Conservation (phyloP, 495 filamentous ascomycete genomes). For the Podospora bellae-mahoneyi region DNA sequence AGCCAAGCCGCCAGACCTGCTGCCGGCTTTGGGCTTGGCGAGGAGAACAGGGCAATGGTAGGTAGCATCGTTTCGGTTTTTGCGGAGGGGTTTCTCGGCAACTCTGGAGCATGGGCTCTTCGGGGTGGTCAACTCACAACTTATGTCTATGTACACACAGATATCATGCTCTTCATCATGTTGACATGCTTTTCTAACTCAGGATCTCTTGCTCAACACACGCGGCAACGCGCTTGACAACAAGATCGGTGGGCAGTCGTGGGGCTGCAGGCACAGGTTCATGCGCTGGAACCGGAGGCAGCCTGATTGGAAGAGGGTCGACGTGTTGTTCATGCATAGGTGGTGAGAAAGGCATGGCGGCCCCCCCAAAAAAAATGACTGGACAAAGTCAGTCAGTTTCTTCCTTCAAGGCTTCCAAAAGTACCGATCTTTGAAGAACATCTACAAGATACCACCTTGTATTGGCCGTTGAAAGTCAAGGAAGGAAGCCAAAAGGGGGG, state of each 20-base stretch:
- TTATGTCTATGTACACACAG: not conserved
- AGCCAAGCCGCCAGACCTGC: constrained; percentile 6
- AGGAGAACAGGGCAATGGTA: not conserved
- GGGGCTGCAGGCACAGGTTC: constrained; percentile 10
- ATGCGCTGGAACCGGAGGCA: constrained; percentile 8
- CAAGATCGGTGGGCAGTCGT: not conserved
- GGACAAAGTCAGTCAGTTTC: not conserved
- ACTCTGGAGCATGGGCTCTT: not conserved
- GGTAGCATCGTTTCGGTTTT: not conserved
- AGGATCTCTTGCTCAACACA: not conserved
- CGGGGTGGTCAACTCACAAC: not conserved
- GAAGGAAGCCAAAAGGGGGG: not conserved
- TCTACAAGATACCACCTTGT: not conserved
- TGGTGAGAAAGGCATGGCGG: not conserved
- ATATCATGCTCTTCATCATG: not conserved
- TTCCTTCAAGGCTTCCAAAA: not conserved
- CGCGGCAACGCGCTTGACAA: constrained; percentile 1
- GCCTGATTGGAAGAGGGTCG: constrained; percentile 5
- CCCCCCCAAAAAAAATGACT: not conserved
- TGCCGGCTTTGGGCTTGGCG: not conserved
- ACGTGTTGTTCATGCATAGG: constrained; percentile 1
- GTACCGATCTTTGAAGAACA: not conserved
- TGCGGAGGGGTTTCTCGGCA: not conserved
- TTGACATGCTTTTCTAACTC: not conserved
- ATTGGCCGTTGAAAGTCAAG: not conserved